Evolutionary conservation across 805 yeast genomes (phyloP), one percentile per base, ranked within the genome.

Genomic region (Saccharomycopsis javanensis): DNA sequence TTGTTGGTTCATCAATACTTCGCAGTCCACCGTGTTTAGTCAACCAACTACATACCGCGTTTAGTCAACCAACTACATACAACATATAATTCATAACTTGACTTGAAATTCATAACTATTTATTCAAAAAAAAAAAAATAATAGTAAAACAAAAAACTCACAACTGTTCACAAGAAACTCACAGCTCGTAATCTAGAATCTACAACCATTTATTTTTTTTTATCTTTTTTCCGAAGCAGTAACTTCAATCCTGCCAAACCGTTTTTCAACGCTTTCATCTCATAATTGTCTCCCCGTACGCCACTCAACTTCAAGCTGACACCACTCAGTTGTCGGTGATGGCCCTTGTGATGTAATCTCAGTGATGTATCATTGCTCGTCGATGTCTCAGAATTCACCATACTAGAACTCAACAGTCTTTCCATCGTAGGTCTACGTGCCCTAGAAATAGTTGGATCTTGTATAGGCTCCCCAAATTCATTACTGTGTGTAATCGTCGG

Each of bases 271-370:
- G 48, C 28, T 25, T 42, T 42, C 28, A 42, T 42, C 23, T 42
- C 48, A n/a, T 20, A 8, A 4, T 42, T 28, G n/a, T 11, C 25
- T 42, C 27, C 48, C 4, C n/a, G n/a, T n/a, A 25, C 4, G 5
- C 48, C 48, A n/a, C 48, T 5, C 28, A 42, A 42, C 15, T 42
- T 42, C 48, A 42, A 42, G 48, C 48, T 42, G 30, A 42, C 48
- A 20, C 48, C 48, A 15, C 48, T 42, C 1, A 20, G 13, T 8
- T 42, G 48, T 15, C 48, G 42, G 5, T 35, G 15, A 20, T 35
- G 42, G 15, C 20, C 16, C 42, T 35, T 35, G 3, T 35, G 42
- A 7, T 20, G 15, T 20, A 35, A n/a, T 35, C 20, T 16, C 20
- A 6, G 15, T 15, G 20, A n/a, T 35, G n/a, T n/a, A n/a, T n/a